Conservation (phyloP, 2,329 filamentous ascomycete genomes). For the Cladosporium halotolerans region DNA sequence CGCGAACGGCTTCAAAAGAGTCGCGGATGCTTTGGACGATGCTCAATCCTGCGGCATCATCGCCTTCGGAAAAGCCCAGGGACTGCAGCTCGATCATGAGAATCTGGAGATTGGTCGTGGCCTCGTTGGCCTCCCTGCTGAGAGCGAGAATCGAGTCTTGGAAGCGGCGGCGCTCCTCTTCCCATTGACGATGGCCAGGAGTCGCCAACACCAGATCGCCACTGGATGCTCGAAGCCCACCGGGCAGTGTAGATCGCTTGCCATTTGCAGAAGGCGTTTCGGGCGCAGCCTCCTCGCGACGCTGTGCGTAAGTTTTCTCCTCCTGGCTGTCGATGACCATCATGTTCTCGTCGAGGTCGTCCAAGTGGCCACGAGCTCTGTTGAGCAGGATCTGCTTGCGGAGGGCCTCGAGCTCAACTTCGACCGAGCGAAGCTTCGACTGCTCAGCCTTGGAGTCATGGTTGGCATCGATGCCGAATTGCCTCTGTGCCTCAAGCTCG, state of each 20-base stretch:
- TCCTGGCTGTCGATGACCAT: constrained; percentile 27
- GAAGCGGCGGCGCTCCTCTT: constrained; percentile 27
- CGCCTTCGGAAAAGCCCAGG: constrained; percentile 31
- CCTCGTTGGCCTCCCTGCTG: constrained; percentile 33
- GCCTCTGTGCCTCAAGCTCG: constrained; percentile 34
- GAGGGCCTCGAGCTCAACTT: constrained; percentile 26
- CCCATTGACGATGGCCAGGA: constrained; percentile 7
- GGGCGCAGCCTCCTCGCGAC: not conserved
- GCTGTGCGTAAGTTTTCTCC: constrained; percentile 18
- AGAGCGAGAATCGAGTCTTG: constrained; percentile 37
- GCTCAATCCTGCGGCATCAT: constrained; percentile 27
- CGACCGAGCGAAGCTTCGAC: constrained; percentile 25
- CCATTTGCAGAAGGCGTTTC: not conserved
- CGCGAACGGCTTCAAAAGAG: constrained; percentile 36
- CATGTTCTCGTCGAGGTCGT: constrained; percentile 25
- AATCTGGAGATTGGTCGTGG: constrained; percentile 36
- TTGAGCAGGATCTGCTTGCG: constrained; percentile 30
- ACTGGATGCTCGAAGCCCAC: constrained; percentile 4
- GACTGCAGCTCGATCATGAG: constrained; percentile 39
- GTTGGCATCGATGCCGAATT: constrained; percentile 34
- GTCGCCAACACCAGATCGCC: constrained; percentile 13
- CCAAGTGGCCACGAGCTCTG: constrained; percentile 16
- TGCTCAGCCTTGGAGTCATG: constrained; percentile 31
- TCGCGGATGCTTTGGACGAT: constrained; percentile 36
- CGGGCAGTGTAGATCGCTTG: constrained; percentile 1